phyloP scores from a whole-genome alignment of 495 filamentous ascomycete species.

The Cercophora scortea region DNA sequence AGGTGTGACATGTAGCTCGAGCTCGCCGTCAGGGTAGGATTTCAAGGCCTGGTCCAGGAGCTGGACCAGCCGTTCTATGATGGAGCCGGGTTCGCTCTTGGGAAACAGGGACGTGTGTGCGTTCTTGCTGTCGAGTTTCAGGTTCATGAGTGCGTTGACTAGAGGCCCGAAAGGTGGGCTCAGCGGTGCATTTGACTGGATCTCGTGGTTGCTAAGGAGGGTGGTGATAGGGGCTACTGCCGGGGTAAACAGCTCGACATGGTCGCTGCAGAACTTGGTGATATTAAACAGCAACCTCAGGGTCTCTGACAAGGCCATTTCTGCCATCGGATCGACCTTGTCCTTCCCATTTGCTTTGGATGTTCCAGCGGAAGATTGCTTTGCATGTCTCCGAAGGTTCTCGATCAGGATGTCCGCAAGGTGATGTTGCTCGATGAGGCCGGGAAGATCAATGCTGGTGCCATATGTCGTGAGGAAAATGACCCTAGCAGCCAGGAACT shows the following conservation, averaged over 20 bases:
- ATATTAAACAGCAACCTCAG: constrained; percentile 88
- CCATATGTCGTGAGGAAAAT: constrained; percentile 82
- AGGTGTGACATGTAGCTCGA: constrained; percentile 63
- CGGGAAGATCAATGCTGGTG: constrained; percentile 59
- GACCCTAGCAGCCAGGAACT: constrained; percentile 78
- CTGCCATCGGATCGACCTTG: constrained; percentile 54
- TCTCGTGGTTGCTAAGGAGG: constrained; percentile 46
- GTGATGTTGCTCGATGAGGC: constrained; percentile 60
- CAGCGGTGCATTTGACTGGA: constrained; percentile 28
- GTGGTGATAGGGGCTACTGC: constrained; percentile 66
- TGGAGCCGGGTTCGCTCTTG: constrained; percentile 46
- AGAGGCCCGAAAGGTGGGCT: constrained; percentile 47
- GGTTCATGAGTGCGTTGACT: constrained; percentile 73
- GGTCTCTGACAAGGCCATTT: constrained; percentile 74
- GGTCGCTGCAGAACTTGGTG: constrained; percentile 43
- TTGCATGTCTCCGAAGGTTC: constrained; percentile 63
- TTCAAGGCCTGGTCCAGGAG: constrained; percentile 62
- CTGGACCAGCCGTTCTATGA: constrained; percentile 62
- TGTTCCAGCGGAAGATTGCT: constrained; percentile 6
- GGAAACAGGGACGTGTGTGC: constrained; percentile 55
- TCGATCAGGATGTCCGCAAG: constrained; percentile 60
- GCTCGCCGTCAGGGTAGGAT: constrained; percentile 51
- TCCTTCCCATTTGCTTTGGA: constrained; percentile 10
- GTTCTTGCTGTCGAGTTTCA: constrained; percentile 49
- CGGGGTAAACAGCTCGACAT: constrained; percentile 50